These are phyloP conservation scores for Solanum neorickii DNA, from an alignment of 257 asterid genomes.

Conservation along the genomic window DNA sequence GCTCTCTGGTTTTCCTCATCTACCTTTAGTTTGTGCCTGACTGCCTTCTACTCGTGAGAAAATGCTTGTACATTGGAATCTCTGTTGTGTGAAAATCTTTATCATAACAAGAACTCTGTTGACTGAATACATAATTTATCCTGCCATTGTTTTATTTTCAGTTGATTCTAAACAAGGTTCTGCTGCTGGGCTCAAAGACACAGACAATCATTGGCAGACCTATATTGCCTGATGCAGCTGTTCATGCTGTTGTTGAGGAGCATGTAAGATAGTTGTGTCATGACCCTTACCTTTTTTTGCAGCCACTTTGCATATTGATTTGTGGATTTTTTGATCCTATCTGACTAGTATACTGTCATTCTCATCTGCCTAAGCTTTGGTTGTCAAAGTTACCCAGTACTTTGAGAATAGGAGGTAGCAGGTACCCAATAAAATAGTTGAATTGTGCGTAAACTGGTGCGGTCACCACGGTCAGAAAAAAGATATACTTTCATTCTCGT, in stretches of 20 bases:
- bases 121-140: neutral
- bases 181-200: slow-evolving; percentile 67
- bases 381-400: neutral
- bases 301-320: neutral
- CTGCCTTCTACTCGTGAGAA: neutral
- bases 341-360: neutral
- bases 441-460: neutral
- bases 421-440: neutral
- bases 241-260: slow-evolving; percentile 96
- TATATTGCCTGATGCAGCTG: slow-evolving; percentile 79
- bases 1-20: neutral
- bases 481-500: neutral
- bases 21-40: neutral
- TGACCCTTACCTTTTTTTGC: neutral
- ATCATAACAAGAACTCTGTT: neutral
- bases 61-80: neutral
- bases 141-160: slow-evolving; percentile 16
- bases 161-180: slow-evolving; percentile 73
- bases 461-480: neutral
- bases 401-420: neutral
- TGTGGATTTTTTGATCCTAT: neutral
- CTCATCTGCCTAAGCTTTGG: neutral
- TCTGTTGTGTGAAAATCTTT: neutral
- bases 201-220: slow-evolving; percentile 93
- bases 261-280: slow-evolving; percentile 49